phyloP scores from a whole-genome alignment of 2,329 filamentous ascomycete species.

The Lachnum nothofagi region DNA sequence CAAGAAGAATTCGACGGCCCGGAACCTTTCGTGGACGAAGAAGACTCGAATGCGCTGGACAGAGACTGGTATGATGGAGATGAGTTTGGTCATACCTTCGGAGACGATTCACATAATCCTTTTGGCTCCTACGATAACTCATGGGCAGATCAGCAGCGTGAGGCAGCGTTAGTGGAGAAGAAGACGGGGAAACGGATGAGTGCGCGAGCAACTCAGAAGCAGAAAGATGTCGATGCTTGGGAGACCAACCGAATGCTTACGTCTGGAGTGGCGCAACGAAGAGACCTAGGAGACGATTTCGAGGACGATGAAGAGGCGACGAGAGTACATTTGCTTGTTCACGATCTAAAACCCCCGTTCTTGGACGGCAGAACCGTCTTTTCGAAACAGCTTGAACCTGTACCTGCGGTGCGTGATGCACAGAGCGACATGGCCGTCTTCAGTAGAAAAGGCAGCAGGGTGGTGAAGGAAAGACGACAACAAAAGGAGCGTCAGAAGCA shows the following conservation, averaged over 20 bases:
- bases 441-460: constrained; percentile 86
- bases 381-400: constrained; percentile 92
- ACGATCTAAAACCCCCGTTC: constrained; percentile 91
- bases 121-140: constrained; percentile 72
- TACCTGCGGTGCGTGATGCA: constrained; percentile 84
- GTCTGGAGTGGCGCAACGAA: constrained; percentile 86
- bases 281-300: constrained; percentile 77
- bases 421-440: constrained; percentile 99
- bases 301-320: constrained; percentile 86
- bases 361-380: constrained; percentile 92
- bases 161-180: constrained; percentile 71
- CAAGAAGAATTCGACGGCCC: constrained; percentile 58
- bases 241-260: constrained; percentile 98
- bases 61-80: constrained; percentile 91
- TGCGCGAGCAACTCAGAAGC: constrained; percentile 73
- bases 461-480: constrained; percentile 85
- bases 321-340: constrained; percentile 83
- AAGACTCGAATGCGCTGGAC: constrained; percentile 72
- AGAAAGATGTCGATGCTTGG: constrained; percentile 95
- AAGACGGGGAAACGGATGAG: constrained; percentile 69
- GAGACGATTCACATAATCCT: constrained; percentile 88
- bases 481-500: constrained; percentile 91
- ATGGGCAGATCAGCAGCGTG: constrained; percentile 66
- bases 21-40: constrained; percentile 56
- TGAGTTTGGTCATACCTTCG: constrained; percentile 77